These are phyloP conservation scores for Lentinula sp. DNA, from an alignment of 768 basidiomycete genomes.

Conservation along the genomic window DNA sequence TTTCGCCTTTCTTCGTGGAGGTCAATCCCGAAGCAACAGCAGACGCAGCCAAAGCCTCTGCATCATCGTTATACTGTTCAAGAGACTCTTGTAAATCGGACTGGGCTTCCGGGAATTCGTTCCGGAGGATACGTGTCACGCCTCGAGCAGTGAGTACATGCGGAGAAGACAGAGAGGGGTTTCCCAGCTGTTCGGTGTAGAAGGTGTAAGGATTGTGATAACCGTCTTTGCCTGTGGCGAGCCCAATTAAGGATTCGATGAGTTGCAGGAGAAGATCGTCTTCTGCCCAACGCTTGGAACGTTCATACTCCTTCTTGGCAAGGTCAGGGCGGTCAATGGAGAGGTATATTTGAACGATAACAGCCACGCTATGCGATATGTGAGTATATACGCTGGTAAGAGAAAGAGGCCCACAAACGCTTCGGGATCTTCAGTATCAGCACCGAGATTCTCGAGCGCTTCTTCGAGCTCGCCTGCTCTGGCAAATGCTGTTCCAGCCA, in stretches of 20 bases:
- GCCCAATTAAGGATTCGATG: conserved; percentile 78
- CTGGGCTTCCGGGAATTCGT: conserved; percentile 69
- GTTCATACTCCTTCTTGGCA: conserved; percentile 80
- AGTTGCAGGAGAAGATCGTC: conserved; percentile 86
- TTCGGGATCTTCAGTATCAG: conserved; percentile 75
- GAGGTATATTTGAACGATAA: conserved; percentile 82
- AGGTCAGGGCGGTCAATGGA: conserved; percentile 86
- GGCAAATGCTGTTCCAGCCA: conserved; percentile 85
- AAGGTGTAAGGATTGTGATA: conserved; percentile 54
- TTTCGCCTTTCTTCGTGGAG: conserved; percentile 48
- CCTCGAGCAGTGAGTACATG: conserved; percentile 77
- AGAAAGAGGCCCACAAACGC: conserved; percentile 49
- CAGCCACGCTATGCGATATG: conserved; percentile 52
- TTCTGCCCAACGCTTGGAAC: conserved; percentile 81
- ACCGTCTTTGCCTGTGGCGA: conserved; percentile 68
- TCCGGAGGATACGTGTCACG: conserved; percentile 70
- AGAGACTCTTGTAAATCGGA: conserved; percentile 77
- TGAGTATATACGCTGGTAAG: not conserved
- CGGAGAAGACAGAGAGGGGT: conserved; percentile 70
- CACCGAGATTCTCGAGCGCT: conserved; percentile 82
- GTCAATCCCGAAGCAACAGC: conserved; percentile 58
- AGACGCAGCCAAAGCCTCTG: conserved; percentile 65
- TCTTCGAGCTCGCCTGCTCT: conserved; percentile 85
- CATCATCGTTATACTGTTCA: conserved; percentile 48
- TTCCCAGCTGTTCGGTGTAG: conserved; percentile 80